phyloP scores from a whole-genome alignment of 352 stramenopile genomes.

The Globisporangium radiosum region DNA sequence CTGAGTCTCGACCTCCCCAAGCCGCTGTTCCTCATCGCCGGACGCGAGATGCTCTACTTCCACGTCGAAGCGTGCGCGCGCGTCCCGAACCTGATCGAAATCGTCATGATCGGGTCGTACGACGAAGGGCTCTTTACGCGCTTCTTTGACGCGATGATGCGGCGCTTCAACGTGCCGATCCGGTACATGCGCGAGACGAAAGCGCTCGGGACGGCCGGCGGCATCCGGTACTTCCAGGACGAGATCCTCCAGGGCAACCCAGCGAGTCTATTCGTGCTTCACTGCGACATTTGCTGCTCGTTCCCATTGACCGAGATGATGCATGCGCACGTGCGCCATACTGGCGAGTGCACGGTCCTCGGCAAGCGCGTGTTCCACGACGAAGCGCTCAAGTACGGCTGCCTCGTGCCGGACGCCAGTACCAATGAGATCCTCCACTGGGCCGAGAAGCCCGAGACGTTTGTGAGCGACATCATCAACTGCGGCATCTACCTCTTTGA shows the following conservation, averaged over 20 bases:
- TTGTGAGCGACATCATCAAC: conserved; percentile 90
- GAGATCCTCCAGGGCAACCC: conserved; percentile 77
- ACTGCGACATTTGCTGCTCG: conserved; percentile 86
- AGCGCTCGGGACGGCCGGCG: conserved; percentile 73
- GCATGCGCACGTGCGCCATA: conserved; percentile 76
- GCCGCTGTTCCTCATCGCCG: conserved; percentile 82
- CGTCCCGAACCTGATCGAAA: conserved; percentile 80
- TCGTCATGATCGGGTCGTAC: conserved; percentile 86
- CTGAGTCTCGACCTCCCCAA: conserved; percentile 84
- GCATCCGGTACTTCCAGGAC: conserved; percentile 78
- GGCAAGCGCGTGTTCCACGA: conserved; percentile 87
- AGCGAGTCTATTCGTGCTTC: conserved; percentile 71
- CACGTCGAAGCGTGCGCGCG: conserved; percentile 81
- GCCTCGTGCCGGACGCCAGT: conserved; percentile 66
- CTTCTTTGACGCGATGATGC: conserved; percentile 81
- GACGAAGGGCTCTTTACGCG: conserved; percentile 85
- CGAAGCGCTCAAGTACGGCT: conserved; percentile 86
- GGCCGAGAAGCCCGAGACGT: conserved; percentile 86
- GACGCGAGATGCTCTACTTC: conserved; percentile 85
- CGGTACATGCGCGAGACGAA: conserved; percentile 79
- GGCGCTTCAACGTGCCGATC: conserved; percentile 82
- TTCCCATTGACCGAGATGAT: conserved; percentile 88
- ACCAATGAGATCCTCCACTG: conserved; percentile 85
- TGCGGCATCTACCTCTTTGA: conserved; percentile 87
- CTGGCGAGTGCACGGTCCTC: conserved; percentile 67